Base-by-base conservation (phyloP, 2,329 filamentous ascomycete species). In the Fusarium heterosporum region DNA sequence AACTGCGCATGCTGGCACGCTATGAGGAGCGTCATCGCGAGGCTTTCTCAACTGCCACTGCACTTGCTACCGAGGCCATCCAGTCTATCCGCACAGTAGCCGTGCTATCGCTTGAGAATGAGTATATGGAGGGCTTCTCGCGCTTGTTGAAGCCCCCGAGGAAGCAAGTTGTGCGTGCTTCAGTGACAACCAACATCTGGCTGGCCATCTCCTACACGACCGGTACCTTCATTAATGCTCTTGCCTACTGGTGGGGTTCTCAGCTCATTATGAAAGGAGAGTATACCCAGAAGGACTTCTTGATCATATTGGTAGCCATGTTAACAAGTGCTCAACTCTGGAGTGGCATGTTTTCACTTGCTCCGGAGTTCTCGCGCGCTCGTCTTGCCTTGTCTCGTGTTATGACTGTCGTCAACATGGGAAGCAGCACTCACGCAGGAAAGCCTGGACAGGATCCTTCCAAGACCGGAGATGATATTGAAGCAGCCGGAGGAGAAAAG, bases 171-270 rank as follows among this genome's bases (percentile, higher is more conserved):
- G 77, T 81, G 3, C 74, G 78, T 10, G 80, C 80, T n/a, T 83
- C 80, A 22, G 73, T 79, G 70, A 79, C 80, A 55, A 84, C 84
- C 29, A 89, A 87, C 73, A 75, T 88, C 25, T 89, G 85, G 81
- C 82, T 89, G 10, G 86, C 88, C 3, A 79, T 89, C 29, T 83
- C 87, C 16, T 86, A 87, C 73, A 85, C 83, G 61, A 79, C 85
- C 11, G 85, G 87, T 29, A 90, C 89, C 71, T 83, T 91, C 47
- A 85, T 92, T 22, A 91, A 93, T 72, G 89, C 90, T 0, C 84
- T 93, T 45, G 89, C 90, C 2, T 93, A 93, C 77, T 94, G 90
- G 89, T 93, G 90, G 90, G 91, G 91, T 5, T 84, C 90, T 0
- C 89, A 87, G 71, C 87, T 88, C 64, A 91, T 93, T 61, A 84